phyloP scores from a whole-genome alignment of 345 rosid species.

The Pistacia integerrima region DNA sequence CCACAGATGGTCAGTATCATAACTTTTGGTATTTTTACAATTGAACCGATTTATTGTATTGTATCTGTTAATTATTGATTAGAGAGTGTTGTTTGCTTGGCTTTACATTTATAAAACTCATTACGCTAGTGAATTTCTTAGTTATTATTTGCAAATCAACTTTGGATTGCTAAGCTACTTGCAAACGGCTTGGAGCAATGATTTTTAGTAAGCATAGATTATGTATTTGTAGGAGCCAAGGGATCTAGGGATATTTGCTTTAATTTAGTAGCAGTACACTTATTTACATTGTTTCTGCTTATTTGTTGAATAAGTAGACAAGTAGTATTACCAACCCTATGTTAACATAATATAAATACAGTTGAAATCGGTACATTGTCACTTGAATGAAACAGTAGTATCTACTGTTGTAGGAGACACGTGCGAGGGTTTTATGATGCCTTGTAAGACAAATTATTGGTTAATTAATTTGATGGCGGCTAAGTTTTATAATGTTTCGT shows the following conservation, averaged over 20 bases:
- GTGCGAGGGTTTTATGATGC: neutral
- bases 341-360: neutral
- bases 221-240: no score
- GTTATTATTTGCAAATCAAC: neutral
- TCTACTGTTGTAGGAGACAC: neutral
- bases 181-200: no score
- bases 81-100: neutral
- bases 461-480: neutral
- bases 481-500: neutral
- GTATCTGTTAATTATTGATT: neutral
- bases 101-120: no score
- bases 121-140: no score
- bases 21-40: neutral
- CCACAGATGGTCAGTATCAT: conserved; percentile 65
- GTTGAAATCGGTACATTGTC: no score
- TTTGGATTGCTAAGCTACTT: neutral
- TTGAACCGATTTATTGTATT: neutral
- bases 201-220: no score
- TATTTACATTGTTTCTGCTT: neutral
- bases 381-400: neutral
- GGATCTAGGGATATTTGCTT: neutral
- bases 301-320: neutral
- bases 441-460: neutral
- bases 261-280: neutral
- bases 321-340: no score